phyloP scores from a whole-genome alignment of 2,329 filamentous ascomycete genomes.

The Ophiocordyceps camponoti-leonardi region DNA sequence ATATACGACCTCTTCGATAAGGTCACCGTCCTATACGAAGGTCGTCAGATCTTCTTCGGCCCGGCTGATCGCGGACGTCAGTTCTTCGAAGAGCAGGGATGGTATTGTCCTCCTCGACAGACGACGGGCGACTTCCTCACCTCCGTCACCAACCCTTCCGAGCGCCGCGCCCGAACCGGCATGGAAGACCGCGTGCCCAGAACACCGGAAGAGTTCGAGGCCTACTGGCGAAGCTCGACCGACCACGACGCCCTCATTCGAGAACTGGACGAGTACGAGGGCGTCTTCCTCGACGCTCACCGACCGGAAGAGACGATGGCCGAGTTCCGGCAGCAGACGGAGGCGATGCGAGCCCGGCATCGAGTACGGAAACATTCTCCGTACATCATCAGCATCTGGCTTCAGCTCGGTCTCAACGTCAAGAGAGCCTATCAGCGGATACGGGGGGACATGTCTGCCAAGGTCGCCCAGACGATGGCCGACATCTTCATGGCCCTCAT shows the following conservation, averaged over 20 bases:
- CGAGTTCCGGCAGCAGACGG: constrained; percentile 29
- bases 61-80: constrained; percentile 37
- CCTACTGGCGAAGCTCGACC: constrained; percentile 24
- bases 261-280: constrained; percentile 33
- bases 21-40: constrained; percentile 56
- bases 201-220: constrained; percentile 52
- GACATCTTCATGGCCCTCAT: constrained; percentile 41
- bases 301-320: constrained; percentile 19
- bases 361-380: constrained; percentile 32
- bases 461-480: constrained; percentile 24
- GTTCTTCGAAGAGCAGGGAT: constrained; percentile 56
- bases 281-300: constrained; percentile 19
- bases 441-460: constrained; percentile 31
- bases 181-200: constrained; percentile 45
- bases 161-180: constrained; percentile 36
- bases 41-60: constrained; percentile 63
- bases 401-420: constrained; percentile 34
- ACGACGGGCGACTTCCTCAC: constrained; percentile 56
- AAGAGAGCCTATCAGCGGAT: constrained; percentile 33
- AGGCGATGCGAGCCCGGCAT: constrained; percentile 31
- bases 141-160: constrained; percentile 45
- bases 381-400: constrained; percentile 36
- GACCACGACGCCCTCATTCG: constrained; percentile 23
- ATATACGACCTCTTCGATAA: constrained; percentile 66
- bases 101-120: constrained; percentile 46